Evolutionary conservation across 2,329 filamentous ascomycete species (phyloP).

Genomic region (Diplodia scrobiculata): DNA sequence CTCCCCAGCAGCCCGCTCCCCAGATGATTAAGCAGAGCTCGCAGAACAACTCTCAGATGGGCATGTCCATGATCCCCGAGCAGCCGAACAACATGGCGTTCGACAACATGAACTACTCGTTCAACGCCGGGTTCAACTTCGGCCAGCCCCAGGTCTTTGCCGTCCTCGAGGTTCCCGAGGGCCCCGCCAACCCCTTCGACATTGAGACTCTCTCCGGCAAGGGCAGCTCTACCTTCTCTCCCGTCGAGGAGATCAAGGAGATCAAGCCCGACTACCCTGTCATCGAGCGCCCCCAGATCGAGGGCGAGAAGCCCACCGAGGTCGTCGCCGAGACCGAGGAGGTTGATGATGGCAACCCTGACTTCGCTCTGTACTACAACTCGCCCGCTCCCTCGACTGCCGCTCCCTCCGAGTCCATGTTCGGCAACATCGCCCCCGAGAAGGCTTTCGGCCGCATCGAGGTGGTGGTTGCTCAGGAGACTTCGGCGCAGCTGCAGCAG

Average conservation of each 20-base stretch:
- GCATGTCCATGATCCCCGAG: conserved; percentile 82
- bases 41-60: conserved; percentile 64
- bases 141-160: conserved; percentile 71
- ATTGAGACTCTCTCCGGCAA: conserved; percentile 71
- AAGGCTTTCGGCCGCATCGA: conserved; percentile 68
- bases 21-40: conserved; percentile 52
- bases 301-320: conserved; percentile 35
- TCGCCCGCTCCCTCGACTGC: conserved; percentile 37
- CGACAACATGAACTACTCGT: conserved; percentile 53
- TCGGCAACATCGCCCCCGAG: conserved; percentile 53
- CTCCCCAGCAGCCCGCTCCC: conserved; percentile 46
- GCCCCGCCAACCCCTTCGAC: conserved; percentile 62
- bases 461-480: conserved; percentile 59
- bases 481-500: conserved; percentile 39
- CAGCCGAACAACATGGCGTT: conserved; percentile 69
- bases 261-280: conserved; percentile 55
- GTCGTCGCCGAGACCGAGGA: conserved; percentile 54
- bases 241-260: conserved; percentile 41
- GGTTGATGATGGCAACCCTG: conserved; percentile 64
- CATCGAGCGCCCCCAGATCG: conserved; percentile 48
- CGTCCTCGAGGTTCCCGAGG: conserved; percentile 68
- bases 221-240: conserved; percentile 46
- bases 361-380: conserved; percentile 63
- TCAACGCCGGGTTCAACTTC: conserved; percentile 53
- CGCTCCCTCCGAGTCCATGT: conserved; percentile 39